Percentiles rank a stretch among this genome's conserved stretches.
phyloP scores from a whole-genome alignment of 2,329 filamentous ascomycete genomes.

The Trematosphaeria pertusa region DNA sequence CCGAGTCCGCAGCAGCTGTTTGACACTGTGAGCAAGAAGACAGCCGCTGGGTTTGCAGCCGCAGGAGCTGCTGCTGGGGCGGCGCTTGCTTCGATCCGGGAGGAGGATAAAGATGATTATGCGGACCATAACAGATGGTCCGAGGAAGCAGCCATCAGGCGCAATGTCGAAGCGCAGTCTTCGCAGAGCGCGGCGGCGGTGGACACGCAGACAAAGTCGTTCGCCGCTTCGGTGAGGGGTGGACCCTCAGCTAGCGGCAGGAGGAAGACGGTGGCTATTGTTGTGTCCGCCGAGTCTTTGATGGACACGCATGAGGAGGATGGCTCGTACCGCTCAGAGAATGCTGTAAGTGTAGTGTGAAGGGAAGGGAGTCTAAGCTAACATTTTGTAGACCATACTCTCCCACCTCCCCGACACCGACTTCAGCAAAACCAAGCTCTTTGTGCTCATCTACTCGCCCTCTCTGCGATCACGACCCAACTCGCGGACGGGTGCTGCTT shows the following conservation, averaged over 20 bases:
- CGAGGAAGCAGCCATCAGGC: conserved; percentile 80
- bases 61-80: conserved; percentile 83
- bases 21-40: conserved; percentile 80
- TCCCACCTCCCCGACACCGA: conserved; percentile 86
- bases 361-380: conserved; percentile 21
- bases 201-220: conserved; percentile 40
- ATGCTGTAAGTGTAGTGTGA: conserved; percentile 70
- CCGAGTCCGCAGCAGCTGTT: conserved; percentile 89
- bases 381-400: conserved; percentile 65
- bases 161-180: conserved; percentile 47
- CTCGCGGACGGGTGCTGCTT: conserved; percentile 56
- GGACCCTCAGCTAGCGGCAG: conserved; percentile 33
- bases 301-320: conserved; percentile 64
- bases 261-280: conserved; percentile 80
- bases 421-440: conserved; percentile 75
- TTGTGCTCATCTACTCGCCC: conserved; percentile 89
- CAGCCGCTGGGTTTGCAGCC: conserved; percentile 81
- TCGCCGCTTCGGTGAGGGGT: conserved; percentile 36
- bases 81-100: conserved; percentile 80
- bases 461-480: conserved; percentile 70
- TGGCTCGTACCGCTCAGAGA: conserved; percentile 69
- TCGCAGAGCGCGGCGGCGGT: conserved; percentile 43
- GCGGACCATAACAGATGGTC: conserved; percentile 91
- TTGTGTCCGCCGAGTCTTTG: conserved; percentile 79
- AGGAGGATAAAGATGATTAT: conserved; percentile 81